phyloP scores from a whole-genome alignment of 495 filamentous ascomycete species.

The Penicillium pancosmium region DNA sequence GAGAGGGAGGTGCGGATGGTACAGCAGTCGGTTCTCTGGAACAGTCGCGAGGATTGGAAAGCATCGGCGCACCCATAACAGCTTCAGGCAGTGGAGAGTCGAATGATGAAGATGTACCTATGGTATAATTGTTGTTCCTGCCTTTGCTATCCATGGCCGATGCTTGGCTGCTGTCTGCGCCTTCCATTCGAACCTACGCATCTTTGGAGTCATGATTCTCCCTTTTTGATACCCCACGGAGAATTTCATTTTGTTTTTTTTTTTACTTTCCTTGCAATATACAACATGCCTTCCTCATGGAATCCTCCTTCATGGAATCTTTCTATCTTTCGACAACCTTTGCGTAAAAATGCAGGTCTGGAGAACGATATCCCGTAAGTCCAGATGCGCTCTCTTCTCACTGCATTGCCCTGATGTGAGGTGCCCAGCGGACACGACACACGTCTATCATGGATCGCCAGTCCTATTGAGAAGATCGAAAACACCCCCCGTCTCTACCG shows the following conservation, averaged over 20 bases:
- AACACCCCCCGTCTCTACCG: constrained; percentile 32
- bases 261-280: constrained; percentile 22
- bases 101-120: constrained; percentile 24
- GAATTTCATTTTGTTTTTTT: constrained; percentile 2
- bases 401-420: not conserved
- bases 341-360: constrained; percentile 13
- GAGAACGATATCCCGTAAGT: constrained; percentile 25
- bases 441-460: constrained; percentile 33
- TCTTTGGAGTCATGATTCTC: constrained; percentile 13
- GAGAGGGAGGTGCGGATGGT: constrained; percentile 31
- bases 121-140: not conserved
- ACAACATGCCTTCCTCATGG: constrained; percentile 11
- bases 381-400: not conserved
- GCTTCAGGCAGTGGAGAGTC: constrained; percentile 27
- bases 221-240: constrained; percentile 31
- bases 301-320: constrained; percentile 10
- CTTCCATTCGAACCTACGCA: not conserved
- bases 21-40: constrained; percentile 34
- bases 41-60: constrained; percentile 46
- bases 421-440: not conserved
- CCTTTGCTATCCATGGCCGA: not conserved
- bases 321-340: constrained; percentile 20
- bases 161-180: not conserved
- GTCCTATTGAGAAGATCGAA: constrained; percentile 32
- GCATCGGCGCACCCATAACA: constrained; percentile 37